A percentile compares a stretch with the other conserved stretches of the same genome.
These are phyloP conservation scores for Prorocentrum cordatum DNA, from an alignment of 169 alveolate species.

Conservation along the genomic window DNA sequence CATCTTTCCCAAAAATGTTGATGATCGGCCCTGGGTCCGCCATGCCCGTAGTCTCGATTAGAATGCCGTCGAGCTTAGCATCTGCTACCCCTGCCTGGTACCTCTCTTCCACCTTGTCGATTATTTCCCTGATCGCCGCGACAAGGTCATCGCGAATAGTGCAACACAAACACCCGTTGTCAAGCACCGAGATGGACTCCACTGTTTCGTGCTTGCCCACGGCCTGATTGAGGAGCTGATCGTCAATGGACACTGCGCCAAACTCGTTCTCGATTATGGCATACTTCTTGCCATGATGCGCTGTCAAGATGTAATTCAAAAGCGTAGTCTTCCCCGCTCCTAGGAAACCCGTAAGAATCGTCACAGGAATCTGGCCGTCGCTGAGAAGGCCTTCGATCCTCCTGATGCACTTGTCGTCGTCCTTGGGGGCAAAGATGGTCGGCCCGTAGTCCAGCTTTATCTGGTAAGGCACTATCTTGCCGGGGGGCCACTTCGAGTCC, in stretches of 20 bases:
- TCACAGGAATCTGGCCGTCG: no score
- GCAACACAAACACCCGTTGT: slow-evolving; percentile 29
- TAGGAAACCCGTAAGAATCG: background rate
- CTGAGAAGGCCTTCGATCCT: background rate
- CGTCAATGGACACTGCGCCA: slow-evolving; percentile 4
- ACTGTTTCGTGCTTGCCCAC: background rate
- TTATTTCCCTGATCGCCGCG: background rate
- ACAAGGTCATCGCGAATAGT: slow-evolving; percentile 15
- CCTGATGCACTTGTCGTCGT: slow-evolving; percentile 1
- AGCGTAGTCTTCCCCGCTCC: background rate
- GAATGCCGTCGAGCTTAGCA: background rate
- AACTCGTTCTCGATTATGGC: slow-evolving; percentile 24
- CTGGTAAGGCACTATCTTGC: background rate
- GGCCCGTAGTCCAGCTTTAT: background rate
- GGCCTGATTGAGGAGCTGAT: background rate
- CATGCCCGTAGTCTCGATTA: slow-evolving; percentile 30
- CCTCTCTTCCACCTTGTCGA: background rate
- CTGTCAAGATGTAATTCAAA: background rate
- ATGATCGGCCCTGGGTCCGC: slow-evolving; percentile 24
- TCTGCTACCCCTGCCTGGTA: no score
- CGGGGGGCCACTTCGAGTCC: background rate
- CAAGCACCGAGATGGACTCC: slow-evolving; percentile 11
- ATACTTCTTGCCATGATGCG: slow-evolving; percentile 15
- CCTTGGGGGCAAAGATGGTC: slow-evolving; percentile 15
- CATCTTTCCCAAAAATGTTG: background rate